These are phyloP conservation scores for Cyclotella cryptica DNA, from an alignment of 108 stramenopile genomes.

Conservation along the genomic window DNA sequence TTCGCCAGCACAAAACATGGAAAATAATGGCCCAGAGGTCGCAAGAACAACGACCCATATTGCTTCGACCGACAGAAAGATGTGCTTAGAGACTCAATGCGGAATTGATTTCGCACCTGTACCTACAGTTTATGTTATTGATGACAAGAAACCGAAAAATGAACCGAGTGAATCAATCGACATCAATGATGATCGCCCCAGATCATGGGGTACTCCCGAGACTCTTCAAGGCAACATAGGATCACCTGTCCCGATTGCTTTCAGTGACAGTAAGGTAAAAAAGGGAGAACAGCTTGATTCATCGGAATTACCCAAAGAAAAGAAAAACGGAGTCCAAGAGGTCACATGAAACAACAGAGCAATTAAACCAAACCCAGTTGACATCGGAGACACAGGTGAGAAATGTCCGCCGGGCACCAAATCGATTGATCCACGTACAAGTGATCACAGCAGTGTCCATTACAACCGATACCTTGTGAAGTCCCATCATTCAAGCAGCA, in stretches of 20 bases:
- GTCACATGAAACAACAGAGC: not conserved
- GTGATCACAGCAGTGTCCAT: not conserved
- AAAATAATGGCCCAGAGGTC: no score
- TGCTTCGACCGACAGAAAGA: no score
- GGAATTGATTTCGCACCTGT: not conserved
- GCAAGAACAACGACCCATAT: no score
- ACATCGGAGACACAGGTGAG: not conserved
- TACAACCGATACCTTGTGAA: not conserved
- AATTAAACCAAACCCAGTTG: not conserved
- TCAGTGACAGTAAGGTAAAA: not conserved
- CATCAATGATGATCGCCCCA: not conserved
- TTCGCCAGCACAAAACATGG: no score
- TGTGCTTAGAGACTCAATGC: no score
- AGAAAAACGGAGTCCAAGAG: no score
- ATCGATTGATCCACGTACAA: not conserved
- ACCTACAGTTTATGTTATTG: not conserved
- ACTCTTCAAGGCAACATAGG: not conserved
- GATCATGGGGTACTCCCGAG: not conserved
- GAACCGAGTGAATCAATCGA: not conserved
- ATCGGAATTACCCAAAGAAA: not conserved
- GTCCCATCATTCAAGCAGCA: constrained; percentile 6
- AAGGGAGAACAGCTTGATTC: not conserved
- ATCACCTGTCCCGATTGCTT: not conserved
- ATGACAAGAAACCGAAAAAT: not conserved
- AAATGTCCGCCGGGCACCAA: not conserved